A percentile compares a stretch with the other conserved stretches of the same genome.
Conservation (phyloP, 140 eudicot genomes). For the Oenanthe javanica region DNA sequence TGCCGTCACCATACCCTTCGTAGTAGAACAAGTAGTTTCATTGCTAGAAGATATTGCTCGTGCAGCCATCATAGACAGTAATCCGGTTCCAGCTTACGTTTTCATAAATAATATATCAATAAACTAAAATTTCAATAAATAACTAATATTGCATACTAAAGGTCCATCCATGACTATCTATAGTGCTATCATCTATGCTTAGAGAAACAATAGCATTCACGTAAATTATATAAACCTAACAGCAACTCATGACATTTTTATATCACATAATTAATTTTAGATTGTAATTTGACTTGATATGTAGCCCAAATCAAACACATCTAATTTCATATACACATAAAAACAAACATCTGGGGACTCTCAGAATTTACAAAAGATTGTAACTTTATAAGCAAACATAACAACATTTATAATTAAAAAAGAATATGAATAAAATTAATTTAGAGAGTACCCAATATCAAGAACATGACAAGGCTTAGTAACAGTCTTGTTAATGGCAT, state of each 20-base stretch:
- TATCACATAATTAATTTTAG: too few species aligned
- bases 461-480: conserved; percentile 69
- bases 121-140: too few species aligned
- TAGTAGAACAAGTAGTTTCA: conserved; percentile 20
- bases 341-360: neutral
- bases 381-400: neutral
- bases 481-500: conserved; percentile 63
- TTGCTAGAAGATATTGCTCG: conserved; percentile 47
- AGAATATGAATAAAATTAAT: neutral
- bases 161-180: neutral
- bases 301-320: neutral
- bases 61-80: conserved; percentile 94
- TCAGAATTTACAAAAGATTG: neutral
- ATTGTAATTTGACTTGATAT: neutral
- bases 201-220: neutral
- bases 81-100: conserved; percentile 80
- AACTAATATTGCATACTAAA: neutral
- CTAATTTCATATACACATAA: neutral
- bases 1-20: conserved; percentile 62
- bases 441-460: conserved; percentile 65
- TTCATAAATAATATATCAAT: neutral
- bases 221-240: neutral
- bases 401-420: neutral
- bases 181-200: neutral
- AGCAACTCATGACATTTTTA: neutral